These are phyloP conservation scores for Pseudocercospora macadamiae DNA, from an alignment of 2,329 filamentous ascomycete species.

Conservation along the genomic window DNA sequence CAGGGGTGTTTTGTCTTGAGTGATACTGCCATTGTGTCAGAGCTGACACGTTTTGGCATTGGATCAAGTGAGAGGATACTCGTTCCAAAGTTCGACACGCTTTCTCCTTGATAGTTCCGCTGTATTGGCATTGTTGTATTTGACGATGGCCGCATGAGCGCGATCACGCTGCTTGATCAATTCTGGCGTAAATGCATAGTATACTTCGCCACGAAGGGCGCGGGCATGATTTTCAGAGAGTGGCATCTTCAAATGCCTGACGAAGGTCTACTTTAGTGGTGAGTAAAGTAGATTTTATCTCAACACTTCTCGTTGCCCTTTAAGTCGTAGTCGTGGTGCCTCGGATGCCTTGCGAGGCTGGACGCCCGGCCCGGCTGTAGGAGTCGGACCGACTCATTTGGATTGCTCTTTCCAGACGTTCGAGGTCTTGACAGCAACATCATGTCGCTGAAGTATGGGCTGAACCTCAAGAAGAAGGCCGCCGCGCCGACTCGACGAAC, in stretches of 20 bases:
- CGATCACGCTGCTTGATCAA: slow-evolving; percentile 66
- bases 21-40: slow-evolving; percentile 55
- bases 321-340: no score
- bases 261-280: not conserved
- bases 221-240: slow-evolving; percentile 40
- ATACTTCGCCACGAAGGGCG: slow-evolving; percentile 58
- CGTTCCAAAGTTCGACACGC: slow-evolving; percentile 69
- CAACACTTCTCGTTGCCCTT: no score
- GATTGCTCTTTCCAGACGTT: not conserved
- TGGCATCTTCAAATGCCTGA: slow-evolving; percentile 12
- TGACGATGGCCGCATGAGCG: slow-evolving; percentile 63
- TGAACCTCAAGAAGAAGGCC: slow-evolving; percentile 38
- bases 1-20: slow-evolving; percentile 64
- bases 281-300: no score
- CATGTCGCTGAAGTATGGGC: slow-evolving; percentile 42
- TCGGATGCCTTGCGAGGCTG: no score
- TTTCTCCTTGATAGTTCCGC: slow-evolving; percentile 61
- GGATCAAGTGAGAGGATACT: slow-evolving; percentile 45
- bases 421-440: slow-evolving; percentile 14
- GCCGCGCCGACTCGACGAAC: slow-evolving; percentile 26
- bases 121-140: slow-evolving; percentile 65
- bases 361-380: no score
- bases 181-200: slow-evolving; percentile 72
- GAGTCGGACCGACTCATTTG: slow-evolving; percentile 9
- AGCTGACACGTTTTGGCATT: not conserved